Percentiles rank a stretch among this genome's conserved stretches.
Evolutionary conservation across 2,329 filamentous ascomycete species (phyloP).

Genomic region (Phoma herbarum): DNA sequence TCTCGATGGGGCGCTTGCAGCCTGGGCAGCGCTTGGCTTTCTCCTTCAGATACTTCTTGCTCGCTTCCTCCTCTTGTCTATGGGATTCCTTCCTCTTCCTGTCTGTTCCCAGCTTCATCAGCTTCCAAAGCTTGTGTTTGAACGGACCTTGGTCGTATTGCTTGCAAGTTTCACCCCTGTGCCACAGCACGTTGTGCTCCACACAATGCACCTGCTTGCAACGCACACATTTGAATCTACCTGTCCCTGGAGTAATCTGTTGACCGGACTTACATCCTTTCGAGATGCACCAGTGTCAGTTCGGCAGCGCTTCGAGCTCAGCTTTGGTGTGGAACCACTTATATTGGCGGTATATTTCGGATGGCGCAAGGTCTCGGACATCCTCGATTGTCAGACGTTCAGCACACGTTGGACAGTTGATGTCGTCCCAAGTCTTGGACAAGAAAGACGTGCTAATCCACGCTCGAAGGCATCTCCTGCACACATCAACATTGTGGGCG

Average conservation of each 20-base stretch:
- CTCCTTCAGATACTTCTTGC: conserved; percentile 38
- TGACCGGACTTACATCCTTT: conserved; percentile 63
- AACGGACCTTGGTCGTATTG: conserved; percentile 50
- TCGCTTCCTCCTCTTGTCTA: conserved; percentile 42
- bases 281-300: conserved; percentile 63
- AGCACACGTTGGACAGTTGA: conserved; percentile 62
- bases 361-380: conserved; percentile 57
- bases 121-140: too few species aligned
- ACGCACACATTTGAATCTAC: conserved; percentile 53
- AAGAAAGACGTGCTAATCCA: conserved; percentile 53
- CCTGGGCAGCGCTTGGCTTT: conserved; percentile 52
- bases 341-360: conserved; percentile 54
- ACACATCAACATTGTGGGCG: conserved; percentile 47
- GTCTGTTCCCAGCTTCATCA: not conserved
- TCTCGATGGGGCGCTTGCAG: conserved; percentile 53
- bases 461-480: conserved; percentile 48
- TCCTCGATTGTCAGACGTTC: conserved; percentile 55
- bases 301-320: conserved; percentile 54
- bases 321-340: conserved; percentile 56
- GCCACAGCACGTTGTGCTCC: conserved; percentile 49
- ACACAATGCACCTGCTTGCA: conserved; percentile 52
- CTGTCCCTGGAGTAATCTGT: conserved; percentile 56
- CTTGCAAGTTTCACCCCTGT: conserved; percentile 51
- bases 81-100: conserved; percentile 36
- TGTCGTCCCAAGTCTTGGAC: conserved; percentile 55